Evolutionary conservation across 805 yeast species (phyloP).

Genomic region (Torulaspora franciscae): DNA sequence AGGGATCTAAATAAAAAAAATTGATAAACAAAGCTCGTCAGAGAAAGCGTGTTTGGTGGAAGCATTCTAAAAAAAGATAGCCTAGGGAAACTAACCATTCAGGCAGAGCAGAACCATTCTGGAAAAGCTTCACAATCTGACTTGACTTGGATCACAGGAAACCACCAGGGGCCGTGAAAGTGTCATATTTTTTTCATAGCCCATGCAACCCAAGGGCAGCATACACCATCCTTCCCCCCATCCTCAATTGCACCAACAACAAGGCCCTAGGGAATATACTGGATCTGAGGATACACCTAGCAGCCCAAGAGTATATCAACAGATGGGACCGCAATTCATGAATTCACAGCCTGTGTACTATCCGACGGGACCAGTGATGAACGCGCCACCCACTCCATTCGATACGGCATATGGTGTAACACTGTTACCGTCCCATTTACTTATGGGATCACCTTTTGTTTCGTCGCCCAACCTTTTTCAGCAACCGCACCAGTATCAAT

Average conservation of each 20-base stretch:
- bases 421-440: slow-evolving; percentile 57
- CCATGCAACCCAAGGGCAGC: slow-evolving; percentile 6
- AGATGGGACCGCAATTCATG: slow-evolving; percentile 10
- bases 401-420: slow-evolving; percentile 57
- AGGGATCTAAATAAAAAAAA: slow-evolving; percentile 5
- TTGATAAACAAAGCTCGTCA: slow-evolving; percentile 2
- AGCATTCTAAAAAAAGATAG: slow-evolving; percentile 7
- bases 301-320: slow-evolving; percentile 10
- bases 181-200: neutral
- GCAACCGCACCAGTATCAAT: slow-evolving; percentile 17
- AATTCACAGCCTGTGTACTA: slow-evolving; percentile 13
- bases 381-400: slow-evolving; percentile 49
- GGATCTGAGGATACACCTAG: slow-evolving; percentile 5
- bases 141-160: neutral
- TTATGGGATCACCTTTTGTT: slow-evolving; percentile 57
- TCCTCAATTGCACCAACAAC: slow-evolving; percentile 5
- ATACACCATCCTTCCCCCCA: neutral
- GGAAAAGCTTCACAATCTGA: neutral
- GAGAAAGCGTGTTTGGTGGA: slow-evolving; percentile 4
- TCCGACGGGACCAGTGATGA: slow-evolving; percentile 15
- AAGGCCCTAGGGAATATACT: slow-evolving; percentile 3
- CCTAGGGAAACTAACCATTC: neutral
- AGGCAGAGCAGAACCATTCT: neutral
- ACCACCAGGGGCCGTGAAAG: neutral
- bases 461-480: slow-evolving; percentile 38